Conservation (phyloP, 2,329 filamentous ascomycete genomes). For the Cladosporium sphaerospermum region DNA sequence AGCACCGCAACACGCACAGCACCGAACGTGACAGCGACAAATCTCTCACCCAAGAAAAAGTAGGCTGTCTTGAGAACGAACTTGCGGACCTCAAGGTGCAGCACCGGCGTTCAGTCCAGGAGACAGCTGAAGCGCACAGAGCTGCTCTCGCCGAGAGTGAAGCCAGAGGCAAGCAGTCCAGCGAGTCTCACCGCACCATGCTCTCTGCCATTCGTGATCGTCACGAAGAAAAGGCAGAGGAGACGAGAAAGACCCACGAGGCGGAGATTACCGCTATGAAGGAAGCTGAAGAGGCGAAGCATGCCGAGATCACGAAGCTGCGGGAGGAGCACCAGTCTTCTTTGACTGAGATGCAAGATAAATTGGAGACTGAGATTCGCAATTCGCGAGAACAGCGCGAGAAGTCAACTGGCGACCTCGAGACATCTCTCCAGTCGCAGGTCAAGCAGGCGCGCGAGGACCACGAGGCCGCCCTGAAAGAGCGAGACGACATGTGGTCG, state of each 20-base stretch:
- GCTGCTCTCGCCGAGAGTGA: not conserved
- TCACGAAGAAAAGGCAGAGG: conserved; percentile 5
- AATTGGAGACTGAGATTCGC: not conserved
- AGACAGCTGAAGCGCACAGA: not conserved
- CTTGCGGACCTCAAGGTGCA: not conserved
- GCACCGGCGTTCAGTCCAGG: not conserved
- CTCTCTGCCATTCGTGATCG: not conserved
- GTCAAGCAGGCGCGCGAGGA: conserved; percentile 13
- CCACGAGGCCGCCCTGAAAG: conserved; percentile 16
- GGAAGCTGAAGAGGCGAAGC: conserved; percentile 4
- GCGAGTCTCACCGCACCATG: conserved; percentile 2
- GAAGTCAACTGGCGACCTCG: not conserved
- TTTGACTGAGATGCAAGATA: conserved; percentile 8
- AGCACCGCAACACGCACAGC: not conserved
- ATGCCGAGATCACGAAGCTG: conserved; percentile 14
- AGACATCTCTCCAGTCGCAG: not conserved
- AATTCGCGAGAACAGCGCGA: conserved; percentile 11
- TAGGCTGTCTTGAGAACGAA: not conserved
- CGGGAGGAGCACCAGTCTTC: conserved; percentile 14
- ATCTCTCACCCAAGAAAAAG: not conserved
- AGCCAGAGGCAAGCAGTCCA: not conserved
- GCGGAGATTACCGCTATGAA: not conserved
- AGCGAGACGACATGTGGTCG: conserved; percentile 19
- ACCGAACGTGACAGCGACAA: not conserved
- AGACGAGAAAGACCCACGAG: conserved; percentile 2